A percentile compares a stretch with the other conserved stretches of the same genome.
These are phyloP conservation scores for Ormosia emarginata DNA, from an alignment of 306 rosid genomes.

Conservation along the genomic window DNA sequence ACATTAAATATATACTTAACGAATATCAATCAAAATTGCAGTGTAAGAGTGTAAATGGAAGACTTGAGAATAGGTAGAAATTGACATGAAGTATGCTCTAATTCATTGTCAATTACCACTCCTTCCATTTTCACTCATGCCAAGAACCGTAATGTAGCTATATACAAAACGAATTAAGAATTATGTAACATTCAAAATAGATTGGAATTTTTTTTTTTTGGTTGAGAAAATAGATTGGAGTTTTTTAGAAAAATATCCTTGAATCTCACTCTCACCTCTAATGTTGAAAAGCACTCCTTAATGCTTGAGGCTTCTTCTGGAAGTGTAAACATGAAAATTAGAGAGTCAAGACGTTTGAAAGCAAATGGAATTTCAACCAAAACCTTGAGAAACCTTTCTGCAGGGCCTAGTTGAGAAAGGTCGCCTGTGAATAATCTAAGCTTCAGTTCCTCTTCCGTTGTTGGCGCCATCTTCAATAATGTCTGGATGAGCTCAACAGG, in stretches of 20 bases:
- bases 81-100: not conserved
- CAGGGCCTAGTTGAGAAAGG: constrained; percentile 65
- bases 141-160: not conserved
- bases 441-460: constrained; percentile 82
- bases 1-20: not conserved
- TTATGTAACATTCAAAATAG: not conserved
- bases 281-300: constrained; percentile 60
- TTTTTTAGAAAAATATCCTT: not conserved
- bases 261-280: constrained; percentile 58
- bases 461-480: constrained; percentile 86
- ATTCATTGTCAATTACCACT: not conserved
- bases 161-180: not conserved
- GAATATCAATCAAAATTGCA: not conserved
- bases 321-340: constrained; percentile 55
- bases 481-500: constrained; percentile 80
- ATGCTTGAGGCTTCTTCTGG: constrained; percentile 58
- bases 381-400: constrained; percentile 86
- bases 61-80: not conserved
- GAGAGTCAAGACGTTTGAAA: constrained; percentile 73
- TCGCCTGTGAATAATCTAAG: constrained; percentile 69
- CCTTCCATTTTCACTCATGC: constrained; percentile 22
- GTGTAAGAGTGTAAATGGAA: not conserved
- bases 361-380: constrained; percentile 79
- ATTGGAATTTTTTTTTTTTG: not conserved
- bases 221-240: not conserved